Percentiles rank a stretch among this genome's conserved stretches.
phyloP scores from a whole-genome alignment of 495 filamentous ascomycete species.

The Friedmanniomyces simplex region DNA sequence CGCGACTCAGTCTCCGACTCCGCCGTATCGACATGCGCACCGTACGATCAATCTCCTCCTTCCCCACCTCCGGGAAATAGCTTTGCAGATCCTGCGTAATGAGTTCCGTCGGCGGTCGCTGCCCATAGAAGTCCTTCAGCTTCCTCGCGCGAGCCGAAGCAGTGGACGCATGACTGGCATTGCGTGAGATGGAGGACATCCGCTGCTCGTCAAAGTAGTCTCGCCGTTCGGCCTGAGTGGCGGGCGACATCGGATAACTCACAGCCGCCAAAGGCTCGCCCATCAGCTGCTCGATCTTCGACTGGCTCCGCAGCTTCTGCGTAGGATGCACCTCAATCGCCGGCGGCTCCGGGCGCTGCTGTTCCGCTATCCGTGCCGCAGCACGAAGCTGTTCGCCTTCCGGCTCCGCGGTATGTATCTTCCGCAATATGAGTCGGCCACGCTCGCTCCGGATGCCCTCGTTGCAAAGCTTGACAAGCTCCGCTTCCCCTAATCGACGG shows the following conservation, averaged over 20 bases:
- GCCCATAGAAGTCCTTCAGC: slow-evolving; percentile 72
- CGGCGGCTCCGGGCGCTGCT: slow-evolving; percentile 56
- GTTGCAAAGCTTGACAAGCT: slow-evolving; percentile 75
- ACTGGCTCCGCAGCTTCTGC: slow-evolving; percentile 54
- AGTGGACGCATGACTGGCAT: slow-evolving; percentile 38
- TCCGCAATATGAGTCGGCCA: slow-evolving; percentile 78
- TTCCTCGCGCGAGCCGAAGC: slow-evolving; percentile 43
- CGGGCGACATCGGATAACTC: slow-evolving; percentile 70
- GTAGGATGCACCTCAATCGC: slow-evolving; percentile 46
- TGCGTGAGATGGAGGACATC: slow-evolving; percentile 39
- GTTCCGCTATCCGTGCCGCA: slow-evolving; percentile 70
- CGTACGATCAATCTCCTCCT: slow-evolving; percentile 86
- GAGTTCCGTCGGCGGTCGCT: slow-evolving; percentile 88
- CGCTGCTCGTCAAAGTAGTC: slow-evolving; percentile 50
- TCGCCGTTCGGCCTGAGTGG: slow-evolving; percentile 46
- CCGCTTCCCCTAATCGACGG: slow-evolving; percentile 67
- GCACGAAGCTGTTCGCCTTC: slow-evolving; percentile 67
- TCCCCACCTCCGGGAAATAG: slow-evolving; percentile 92
- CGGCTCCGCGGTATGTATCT: slow-evolving; percentile 78
- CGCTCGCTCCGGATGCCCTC: slow-evolving; percentile 67
- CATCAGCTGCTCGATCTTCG: slow-evolving; percentile 72
- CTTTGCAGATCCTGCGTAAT: slow-evolving; percentile 91
- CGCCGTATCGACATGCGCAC: slow-evolving; percentile 82
- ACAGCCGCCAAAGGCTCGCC: slow-evolving; percentile 77
- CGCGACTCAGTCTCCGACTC: slow-evolving; percentile 79